Evolutionary conservation across 352 stramenopile species (phyloP), one percentile per base, ranked within the genome.

Genomic region (Phytopythium ostracodes): DNA sequence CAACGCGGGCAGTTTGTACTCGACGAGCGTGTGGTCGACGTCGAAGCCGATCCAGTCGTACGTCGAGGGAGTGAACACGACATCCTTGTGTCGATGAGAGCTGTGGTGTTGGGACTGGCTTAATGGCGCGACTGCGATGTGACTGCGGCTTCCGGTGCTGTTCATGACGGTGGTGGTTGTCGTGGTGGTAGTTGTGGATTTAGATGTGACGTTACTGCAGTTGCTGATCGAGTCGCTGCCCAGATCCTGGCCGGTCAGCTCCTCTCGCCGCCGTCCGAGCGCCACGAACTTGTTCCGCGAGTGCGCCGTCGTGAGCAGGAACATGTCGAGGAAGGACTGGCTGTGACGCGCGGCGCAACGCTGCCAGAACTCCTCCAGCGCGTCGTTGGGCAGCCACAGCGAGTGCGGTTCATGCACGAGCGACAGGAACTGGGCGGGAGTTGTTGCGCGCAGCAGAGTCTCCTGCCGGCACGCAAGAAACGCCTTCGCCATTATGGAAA

Each of bases 31-130:
- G 61, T 86, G 76, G 62, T 86, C 76, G 1, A 86, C 73, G 40
- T 86, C 71, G 47, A 86, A 86, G 17, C 76, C 76, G 55, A 86
- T 75, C 76, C 76, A 86, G n/a, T 63, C 71, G 65, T 86, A 86
- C 10, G 65, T 56, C 29, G 62, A 46, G 51, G 78, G 62, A 9
- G 70, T 65, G 46, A 78, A 79, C 27, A 79, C 63, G 59, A 71
- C 68, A 3, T 43, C 36, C 15, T 43, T 43, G 36, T 18, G 36
- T 2, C 10, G 36, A 11, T 11, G 36, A 14, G 36, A 14, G 36
- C 11, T 20, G 11, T 14, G 36, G 5, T 43, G 36, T 11, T 40
- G 35, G 36, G 29, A 33, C n/a, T 43, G 11, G 36, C 5, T 11
- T 3, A 43, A 11, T 18, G 36, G 36, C 10, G 36, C 36, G 36